Conservation (phyloP, 192 early-diverging fungal genomes). For the Rhizophagus prolifer region DNA sequence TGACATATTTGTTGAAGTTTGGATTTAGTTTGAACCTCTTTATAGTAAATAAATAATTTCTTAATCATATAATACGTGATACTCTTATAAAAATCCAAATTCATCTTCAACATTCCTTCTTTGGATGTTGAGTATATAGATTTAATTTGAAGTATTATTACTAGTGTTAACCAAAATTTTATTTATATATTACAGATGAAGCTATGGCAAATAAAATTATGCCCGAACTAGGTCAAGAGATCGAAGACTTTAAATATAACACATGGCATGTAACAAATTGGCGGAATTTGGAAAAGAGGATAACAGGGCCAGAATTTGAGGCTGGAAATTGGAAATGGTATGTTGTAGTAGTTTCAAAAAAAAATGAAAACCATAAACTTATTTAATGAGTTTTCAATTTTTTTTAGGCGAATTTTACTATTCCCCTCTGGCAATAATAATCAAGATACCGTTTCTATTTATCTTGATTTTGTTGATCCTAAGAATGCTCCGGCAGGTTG, state of each 20-base stretch:
- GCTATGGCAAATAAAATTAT: conserved; percentile 43
- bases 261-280: conserved; percentile 45
- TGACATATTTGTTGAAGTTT: background rate
- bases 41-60: background rate
- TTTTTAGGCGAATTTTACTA: conserved; percentile 76
- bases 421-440: conserved; percentile 88
- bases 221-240: conserved; percentile 37
- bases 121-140: no score
- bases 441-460: conserved; percentile 72
- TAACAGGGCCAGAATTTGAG: conserved; percentile 50
- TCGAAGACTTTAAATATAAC: conserved; percentile 40
- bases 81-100: background rate
- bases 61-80: background rate
- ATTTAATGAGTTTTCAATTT: no score
- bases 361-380: no score
- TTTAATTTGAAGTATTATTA: no score
- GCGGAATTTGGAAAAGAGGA: conserved; percentile 41
- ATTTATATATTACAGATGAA: conserved; percentile 34
- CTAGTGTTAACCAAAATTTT: no score
- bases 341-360: background rate
- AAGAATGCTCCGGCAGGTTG: conserved; percentile 57
- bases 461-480: conserved; percentile 84
- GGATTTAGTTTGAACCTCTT: background rate
- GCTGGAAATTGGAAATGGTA: conserved; percentile 50
- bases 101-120: no score